Conservation (phyloP, 2,329 filamentous ascomycete genomes). For the Catunica adiposa region DNA sequence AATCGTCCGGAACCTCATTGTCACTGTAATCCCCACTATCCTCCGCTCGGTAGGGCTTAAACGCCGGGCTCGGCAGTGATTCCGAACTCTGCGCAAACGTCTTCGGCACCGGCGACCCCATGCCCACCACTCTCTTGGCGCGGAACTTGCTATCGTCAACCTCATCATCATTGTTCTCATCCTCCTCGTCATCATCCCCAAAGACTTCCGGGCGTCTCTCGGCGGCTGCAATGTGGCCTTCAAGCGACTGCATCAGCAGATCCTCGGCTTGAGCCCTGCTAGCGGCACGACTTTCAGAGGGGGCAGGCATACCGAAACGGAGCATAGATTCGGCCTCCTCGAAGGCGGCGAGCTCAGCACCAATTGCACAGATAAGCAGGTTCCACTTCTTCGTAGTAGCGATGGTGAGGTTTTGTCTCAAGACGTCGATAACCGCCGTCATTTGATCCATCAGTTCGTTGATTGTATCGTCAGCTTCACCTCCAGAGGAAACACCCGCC, state of each 20-base stretch:
- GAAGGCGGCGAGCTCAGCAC: slow-evolving; percentile 55
- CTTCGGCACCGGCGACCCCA: slow-evolving; percentile 6
- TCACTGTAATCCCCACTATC: slow-evolving; percentile 21
- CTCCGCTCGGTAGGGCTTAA: slow-evolving; percentile 8
- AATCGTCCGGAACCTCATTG: slow-evolving; percentile 28
- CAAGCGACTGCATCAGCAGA: slow-evolving; percentile 15
- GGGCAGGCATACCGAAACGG: slow-evolving; percentile 21
- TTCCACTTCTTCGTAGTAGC: slow-evolving; percentile 54
- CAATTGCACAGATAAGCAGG: slow-evolving; percentile 56
- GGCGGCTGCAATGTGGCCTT: neutral
- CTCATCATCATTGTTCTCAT: slow-evolving; percentile 17
- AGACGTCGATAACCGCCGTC: slow-evolving; percentile 34
- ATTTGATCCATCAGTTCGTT: slow-evolving; percentile 37
- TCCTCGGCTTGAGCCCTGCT: neutral
- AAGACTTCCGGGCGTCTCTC: neutral
- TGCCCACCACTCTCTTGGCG: slow-evolving; percentile 13
- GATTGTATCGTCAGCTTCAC: slow-evolving; percentile 25
- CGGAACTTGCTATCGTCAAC: slow-evolving; percentile 13
- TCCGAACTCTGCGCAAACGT: slow-evolving; percentile 9
- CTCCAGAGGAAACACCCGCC: too few species aligned
- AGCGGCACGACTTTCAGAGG: slow-evolving; percentile 15
- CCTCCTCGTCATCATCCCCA: slow-evolving; percentile 4
- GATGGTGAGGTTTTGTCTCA: slow-evolving; percentile 36
- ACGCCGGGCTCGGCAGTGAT: slow-evolving; percentile 11
- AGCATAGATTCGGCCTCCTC: slow-evolving; percentile 42